Conservation (phyloP, 2,329 filamentous ascomycete genomes). For the Cladosporium sp. region DNA sequence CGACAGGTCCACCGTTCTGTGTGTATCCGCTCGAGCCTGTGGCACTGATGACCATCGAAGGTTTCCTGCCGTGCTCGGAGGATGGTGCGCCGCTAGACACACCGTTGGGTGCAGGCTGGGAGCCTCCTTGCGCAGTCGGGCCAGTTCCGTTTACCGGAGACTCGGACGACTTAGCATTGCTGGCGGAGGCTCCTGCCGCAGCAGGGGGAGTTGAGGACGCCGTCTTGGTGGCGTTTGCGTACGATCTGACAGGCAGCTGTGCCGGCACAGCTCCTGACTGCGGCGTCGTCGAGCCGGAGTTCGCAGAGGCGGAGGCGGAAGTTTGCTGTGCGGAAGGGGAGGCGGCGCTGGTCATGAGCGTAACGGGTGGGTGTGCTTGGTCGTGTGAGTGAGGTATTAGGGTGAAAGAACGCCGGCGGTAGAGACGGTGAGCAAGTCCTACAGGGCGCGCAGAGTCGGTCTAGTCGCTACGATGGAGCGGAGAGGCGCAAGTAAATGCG, state of each 20-base stretch:
- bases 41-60: slow-evolving; percentile 85
- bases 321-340: slow-evolving; percentile 45
- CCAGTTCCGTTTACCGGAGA: slow-evolving; percentile 78
- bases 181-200: slow-evolving; percentile 49
- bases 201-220: slow-evolving; percentile 45
- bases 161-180: slow-evolving; percentile 56
- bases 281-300: slow-evolving; percentile 49
- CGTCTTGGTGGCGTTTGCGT: slow-evolving; percentile 59
- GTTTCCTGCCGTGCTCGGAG: slow-evolving; percentile 74
- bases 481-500: slow-evolving; percentile 18
- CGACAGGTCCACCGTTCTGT: slow-evolving; percentile 68
- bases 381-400: slow-evolving; percentile 15
- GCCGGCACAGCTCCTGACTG: slow-evolving; percentile 49
- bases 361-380: slow-evolving; percentile 16
- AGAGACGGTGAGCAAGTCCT: slow-evolving; percentile 10
- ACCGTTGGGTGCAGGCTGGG: slow-evolving; percentile 49
- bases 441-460: not conserved
- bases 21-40: slow-evolving; percentile 71
- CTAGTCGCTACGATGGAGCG: slow-evolving; percentile 4
- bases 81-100: too few relatives aligned
- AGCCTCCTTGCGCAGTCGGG: slow-evolving; percentile 40
- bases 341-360: slow-evolving; percentile 53
- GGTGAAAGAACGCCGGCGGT: slow-evolving; percentile 9
- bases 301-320: slow-evolving; percentile 42
- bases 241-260: slow-evolving; percentile 53